Conservation (phyloP, 2,329 filamentous ascomycete genomes). For the Zymoseptoria passerinii region DNA sequence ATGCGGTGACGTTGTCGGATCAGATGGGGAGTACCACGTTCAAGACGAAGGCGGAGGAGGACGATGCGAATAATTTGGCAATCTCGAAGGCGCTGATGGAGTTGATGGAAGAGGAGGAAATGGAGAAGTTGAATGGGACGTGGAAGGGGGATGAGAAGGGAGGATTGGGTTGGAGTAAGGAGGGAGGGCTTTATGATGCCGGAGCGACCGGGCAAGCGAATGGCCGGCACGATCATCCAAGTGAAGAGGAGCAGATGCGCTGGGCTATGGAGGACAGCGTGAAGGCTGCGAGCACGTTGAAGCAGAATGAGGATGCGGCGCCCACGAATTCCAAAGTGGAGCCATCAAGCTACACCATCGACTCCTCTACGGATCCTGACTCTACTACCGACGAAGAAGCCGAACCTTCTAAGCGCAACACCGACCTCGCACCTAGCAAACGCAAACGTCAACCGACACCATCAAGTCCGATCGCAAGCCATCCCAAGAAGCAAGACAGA, state of each 20-base stretch:
- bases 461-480: conserved; percentile 2
- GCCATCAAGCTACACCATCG: not conserved
- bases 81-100: conserved; percentile 83
- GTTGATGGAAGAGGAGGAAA: conserved; percentile 70
- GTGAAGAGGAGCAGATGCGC: conserved; percentile 31
- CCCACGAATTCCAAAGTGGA: not conserved
- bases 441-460: conserved; percentile 3
- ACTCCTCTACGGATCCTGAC: conserved; percentile 1
- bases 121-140: conserved; percentile 42
- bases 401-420: not conserved
- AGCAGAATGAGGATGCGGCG: not conserved
- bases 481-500: conserved; percentile 6
- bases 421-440: not conserved
- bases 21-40: conserved; percentile 67
- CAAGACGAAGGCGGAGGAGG: conserved; percentile 74
- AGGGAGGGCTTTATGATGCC: conserved; percentile 29
- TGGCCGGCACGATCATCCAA: conserved; percentile 8
- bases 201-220: conserved; percentile 4
- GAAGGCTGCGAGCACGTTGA: not conserved
- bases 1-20: conserved; percentile 57
- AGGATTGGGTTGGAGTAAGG: conserved; percentile 31
- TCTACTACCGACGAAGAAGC: not conserved
- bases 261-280: conserved; percentile 31
- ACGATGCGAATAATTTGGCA: conserved; percentile 78
- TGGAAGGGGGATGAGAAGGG: conserved; percentile 48